Percentiles rank a stretch among this genome's conserved stretches.
These are phyloP conservation scores for Pulveroboletus sp. DNA, from an alignment of 768 basidiomycete species.

Conservation along the genomic window DNA sequence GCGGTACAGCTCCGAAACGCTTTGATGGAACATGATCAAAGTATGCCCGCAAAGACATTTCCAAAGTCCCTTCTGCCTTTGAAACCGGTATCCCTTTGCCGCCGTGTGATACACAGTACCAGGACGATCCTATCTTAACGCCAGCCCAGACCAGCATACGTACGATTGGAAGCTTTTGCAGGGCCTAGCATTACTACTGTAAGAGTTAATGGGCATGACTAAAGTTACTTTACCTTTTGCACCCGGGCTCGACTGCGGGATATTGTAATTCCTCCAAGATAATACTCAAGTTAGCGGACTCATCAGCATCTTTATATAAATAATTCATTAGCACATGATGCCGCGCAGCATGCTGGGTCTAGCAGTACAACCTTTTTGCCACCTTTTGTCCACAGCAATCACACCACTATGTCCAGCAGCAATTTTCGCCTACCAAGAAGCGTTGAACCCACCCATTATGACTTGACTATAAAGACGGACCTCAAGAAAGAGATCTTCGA, in stretches of 20 bases:
- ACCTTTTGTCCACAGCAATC: no score
- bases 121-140: background rate
- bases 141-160: no score
- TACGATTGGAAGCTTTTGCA: no score
- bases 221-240: background rate
- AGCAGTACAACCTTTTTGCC: no score
- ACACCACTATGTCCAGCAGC: slow-evolving; percentile 9
- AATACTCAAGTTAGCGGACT: no score
- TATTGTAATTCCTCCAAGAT: no score
- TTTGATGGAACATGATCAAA: slow-evolving; percentile 49
- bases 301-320: no score
- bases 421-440: slow-evolving; percentile 58
- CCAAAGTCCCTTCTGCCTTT: slow-evolving; percentile 42
- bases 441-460: slow-evolving; percentile 74
- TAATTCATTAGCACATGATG: no score
- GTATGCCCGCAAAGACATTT: slow-evolving; percentile 48
- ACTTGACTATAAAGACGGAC: slow-evolving; percentile 78
- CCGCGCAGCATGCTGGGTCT: no score
- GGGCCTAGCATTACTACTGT: background rate
- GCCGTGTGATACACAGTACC: background rate
- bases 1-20: slow-evolving; percentile 34
- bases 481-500: slow-evolving; percentile 72
- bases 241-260: no score
- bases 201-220: slow-evolving; percentile 1
- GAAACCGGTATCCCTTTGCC: slow-evolving; percentile 16